These are phyloP conservation scores for Acanthamoeba lugdunensis DNA, from an alignment of 208 protist genomes.

Conservation along the genomic window DNA sequence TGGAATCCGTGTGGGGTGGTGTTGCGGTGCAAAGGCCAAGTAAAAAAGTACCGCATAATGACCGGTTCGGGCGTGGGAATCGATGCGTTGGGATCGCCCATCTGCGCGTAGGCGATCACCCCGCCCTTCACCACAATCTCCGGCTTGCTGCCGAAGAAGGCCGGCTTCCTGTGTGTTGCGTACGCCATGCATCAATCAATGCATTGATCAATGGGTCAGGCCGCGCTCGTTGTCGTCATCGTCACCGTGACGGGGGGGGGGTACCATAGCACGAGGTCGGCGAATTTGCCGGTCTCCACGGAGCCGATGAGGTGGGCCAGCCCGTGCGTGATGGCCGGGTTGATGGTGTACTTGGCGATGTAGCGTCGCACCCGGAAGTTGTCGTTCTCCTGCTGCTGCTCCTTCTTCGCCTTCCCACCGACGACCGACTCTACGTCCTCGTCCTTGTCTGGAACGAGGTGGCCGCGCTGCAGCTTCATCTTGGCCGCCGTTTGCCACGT, in stretches of 20 bases:
- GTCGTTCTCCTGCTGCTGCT: slow-evolving; percentile 37
- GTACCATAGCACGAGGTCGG: slow-evolving; percentile 83
- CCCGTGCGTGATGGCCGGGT: slow-evolving; percentile 84
- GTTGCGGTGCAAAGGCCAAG: neutral
- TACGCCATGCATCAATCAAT: too few species aligned
- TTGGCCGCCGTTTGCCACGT: slow-evolving; percentile 86
- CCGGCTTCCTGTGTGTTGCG: neutral
- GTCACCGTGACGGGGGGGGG: neutral
- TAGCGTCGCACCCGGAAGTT: slow-evolving; percentile 77
- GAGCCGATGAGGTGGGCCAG: slow-evolving; percentile 81
- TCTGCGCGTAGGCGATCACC: slow-evolving; percentile 76
- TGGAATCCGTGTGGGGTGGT: neutral
- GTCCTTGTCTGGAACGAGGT: slow-evolving; percentile 36
- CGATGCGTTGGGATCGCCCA: slow-evolving; percentile 86
- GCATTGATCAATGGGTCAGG: too few species aligned
- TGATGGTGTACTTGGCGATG: slow-evolving; percentile 86
- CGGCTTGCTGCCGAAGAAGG: slow-evolving; percentile 83
- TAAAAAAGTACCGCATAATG: slow-evolving; percentile 74
- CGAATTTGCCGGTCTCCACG: slow-evolving; percentile 76
- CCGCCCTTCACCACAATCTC: slow-evolving; percentile 82
- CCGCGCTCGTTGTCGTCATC: too few species aligned
- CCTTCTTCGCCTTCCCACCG: neutral
- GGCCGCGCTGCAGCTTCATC: slow-evolving; percentile 85
- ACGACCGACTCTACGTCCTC: neutral
- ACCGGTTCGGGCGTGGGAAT: slow-evolving; percentile 86